Percentiles rank a stretch among this genome's conserved stretches.
Evolutionary conservation across 1,284 basidiomycete genomes (phyloP).

Genomic region (Neonothopanus nambi): DNA sequence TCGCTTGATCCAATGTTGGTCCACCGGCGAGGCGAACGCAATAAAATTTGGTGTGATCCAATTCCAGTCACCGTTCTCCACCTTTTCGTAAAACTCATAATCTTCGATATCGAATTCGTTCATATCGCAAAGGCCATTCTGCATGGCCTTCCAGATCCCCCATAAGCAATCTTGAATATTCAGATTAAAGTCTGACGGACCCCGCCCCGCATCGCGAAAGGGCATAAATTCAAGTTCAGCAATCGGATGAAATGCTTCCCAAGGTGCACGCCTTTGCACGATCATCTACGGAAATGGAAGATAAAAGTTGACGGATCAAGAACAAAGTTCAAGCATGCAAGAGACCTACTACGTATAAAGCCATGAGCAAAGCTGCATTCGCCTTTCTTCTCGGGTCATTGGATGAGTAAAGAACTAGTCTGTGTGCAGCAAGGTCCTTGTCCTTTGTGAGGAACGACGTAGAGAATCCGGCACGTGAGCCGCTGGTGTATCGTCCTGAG

Average conservation of each 20-base stretch:
- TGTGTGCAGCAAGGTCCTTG: conserved; percentile 61
- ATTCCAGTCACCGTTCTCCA: conserved; percentile 98
- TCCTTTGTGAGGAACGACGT: conserved; percentile 48
- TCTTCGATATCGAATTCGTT: conserved; percentile 89
- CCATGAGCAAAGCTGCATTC: conserved; percentile 90
- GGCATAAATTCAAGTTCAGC: conserved; percentile 91
- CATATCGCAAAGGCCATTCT: conserved; percentile 87
- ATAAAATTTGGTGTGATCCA: conserved; percentile 93
- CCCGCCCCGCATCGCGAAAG: conserved; percentile 95
- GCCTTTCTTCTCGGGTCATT: conserved; percentile 86
- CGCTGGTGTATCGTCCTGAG: conserved; percentile 23
- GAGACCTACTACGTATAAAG: conserved; percentile 80
- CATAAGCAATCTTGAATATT: conserved; percentile 94
- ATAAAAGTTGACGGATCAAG: conserved; percentile 16
- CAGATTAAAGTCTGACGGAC: conserved; percentile 90
- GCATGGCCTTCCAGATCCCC: conserved; percentile 94
- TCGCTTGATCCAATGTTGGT: conserved; percentile 72
- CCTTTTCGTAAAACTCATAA: conserved; percentile 93
- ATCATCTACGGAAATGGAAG: conserved; percentile 85
- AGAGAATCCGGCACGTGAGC: conserved; percentile 33
- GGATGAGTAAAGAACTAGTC: conserved; percentile 89
- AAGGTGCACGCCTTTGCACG: conserved; percentile 88
- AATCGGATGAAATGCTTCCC: conserved; percentile 93
- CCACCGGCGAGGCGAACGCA: conserved; percentile 94
- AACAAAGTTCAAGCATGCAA: conserved; percentile 13